phyloP scores from a whole-genome alignment of 1,284 basidiomycete species.

The Neotropicomus parvogracilis region DNA sequence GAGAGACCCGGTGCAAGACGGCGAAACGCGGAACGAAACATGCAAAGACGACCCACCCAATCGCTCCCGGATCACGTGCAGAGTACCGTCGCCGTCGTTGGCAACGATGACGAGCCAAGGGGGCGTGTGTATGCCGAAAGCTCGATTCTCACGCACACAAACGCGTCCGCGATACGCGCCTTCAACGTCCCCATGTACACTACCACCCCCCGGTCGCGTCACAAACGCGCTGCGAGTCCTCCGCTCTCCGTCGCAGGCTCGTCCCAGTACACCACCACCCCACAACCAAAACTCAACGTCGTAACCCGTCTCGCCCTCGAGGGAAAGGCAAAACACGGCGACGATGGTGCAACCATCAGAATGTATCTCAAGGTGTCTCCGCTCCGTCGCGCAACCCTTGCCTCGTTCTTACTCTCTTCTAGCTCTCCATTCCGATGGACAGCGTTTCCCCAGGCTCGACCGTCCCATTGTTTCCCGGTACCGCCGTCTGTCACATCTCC shows the following conservation, averaged over 20 bases:
- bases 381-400: background rate
- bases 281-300: constrained; percentile 55
- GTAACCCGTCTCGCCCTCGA: constrained; percentile 72
- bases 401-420: constrained; percentile 7
- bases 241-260: constrained; percentile 39
- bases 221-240: constrained; percentile 39
- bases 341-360: constrained; percentile 62
- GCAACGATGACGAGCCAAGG: too few relatives aligned
- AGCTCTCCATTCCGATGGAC: constrained; percentile 69
- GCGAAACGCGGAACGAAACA: constrained; percentile 14
- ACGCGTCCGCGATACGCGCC: too few relatives aligned
- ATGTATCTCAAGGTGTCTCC: constrained; percentile 69
- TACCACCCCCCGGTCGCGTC: constrained; percentile 30
- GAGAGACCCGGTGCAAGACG: constrained; percentile 11
- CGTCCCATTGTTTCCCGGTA: constrained; percentile 70
- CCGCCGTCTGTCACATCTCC: constrained; percentile 12
- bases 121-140: too few relatives aligned
- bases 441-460: constrained; percentile 59
- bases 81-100: too few relatives aligned
- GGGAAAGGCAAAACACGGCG: constrained; percentile 61
- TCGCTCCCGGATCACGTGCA: constrained; percentile 26
- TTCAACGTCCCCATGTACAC: constrained; percentile 19
- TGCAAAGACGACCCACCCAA: constrained; percentile 25
- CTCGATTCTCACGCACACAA: constrained; percentile 16
- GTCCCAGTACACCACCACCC: constrained; percentile 32